Conservation (phyloP, 352 stramenopile genomes). For the Phytophthora fragariaefolia region DNA sequence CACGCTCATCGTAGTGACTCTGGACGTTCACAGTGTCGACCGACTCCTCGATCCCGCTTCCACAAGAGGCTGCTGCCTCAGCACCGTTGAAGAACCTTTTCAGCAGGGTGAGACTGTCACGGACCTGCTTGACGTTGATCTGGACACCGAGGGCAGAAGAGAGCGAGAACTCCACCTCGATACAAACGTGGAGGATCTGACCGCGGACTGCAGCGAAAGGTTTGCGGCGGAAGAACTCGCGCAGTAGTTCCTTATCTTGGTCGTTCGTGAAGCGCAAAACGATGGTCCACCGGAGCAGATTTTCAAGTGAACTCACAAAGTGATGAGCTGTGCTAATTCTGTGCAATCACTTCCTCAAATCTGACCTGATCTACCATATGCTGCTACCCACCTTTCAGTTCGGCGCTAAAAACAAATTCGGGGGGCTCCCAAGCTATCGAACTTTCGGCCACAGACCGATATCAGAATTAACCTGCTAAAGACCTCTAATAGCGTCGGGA, state of each 20-base stretch:
- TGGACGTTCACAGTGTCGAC: conserved; percentile 10
- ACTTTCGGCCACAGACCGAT: too few species aligned
- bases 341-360: too few species aligned
- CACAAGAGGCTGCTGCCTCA: neutral
- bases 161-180: neutral
- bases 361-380: too few species aligned
- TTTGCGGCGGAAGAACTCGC: conserved; percentile 12
- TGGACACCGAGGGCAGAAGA: neutral
- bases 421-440: too few species aligned
- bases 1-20: conserved; percentile 14
- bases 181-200: neutral
- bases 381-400: too few species aligned
- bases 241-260: conserved; percentile 9
- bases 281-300: too few species aligned
- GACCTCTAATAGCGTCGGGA: too few species aligned
- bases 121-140: conserved; percentile 13
- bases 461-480: too few species aligned
- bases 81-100: conserved; percentile 4
- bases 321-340: too few species aligned
- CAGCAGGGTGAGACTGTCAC: conserved; percentile 8
- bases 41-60: conserved; percentile 6
- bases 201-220: conserved; percentile 9
- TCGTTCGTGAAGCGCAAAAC: neutral
- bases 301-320: too few species aligned
- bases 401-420: too few species aligned